A percentile compares a stretch with the other conserved stretches of the same genome.
Conservation (phyloP, 169 alveolate genomes). For the Perkinsus chesapeaki region DNA sequence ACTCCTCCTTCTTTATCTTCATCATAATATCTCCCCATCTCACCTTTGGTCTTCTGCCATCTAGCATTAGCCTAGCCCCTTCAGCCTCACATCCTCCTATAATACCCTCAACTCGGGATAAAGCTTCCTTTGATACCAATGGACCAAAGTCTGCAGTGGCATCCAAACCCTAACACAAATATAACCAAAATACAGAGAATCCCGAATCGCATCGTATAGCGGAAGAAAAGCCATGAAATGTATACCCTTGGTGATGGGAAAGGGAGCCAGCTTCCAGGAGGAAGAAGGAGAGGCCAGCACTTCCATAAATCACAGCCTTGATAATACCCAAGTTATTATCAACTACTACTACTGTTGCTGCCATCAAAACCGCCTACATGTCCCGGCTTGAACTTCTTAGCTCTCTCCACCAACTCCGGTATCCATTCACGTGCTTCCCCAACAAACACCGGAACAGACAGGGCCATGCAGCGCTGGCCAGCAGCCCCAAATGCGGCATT, state of each 20-base stretch:
- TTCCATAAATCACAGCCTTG: too few species aligned
- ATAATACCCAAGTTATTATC: too few species aligned
- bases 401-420: conserved; percentile 56
- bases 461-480: conserved; percentile 80
- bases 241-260: too few species aligned
- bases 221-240: too few species aligned
- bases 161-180: neutral
- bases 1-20: too few species aligned
- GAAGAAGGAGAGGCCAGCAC: conserved; percentile 6
- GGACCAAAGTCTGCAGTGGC: conserved; percentile 17
- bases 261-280: neutral
- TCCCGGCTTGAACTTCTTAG: conserved; percentile 56
- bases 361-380: conserved; percentile 53
- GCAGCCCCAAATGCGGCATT: conserved; percentile 38
- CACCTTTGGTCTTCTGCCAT: conserved; percentile 46
- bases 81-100: conserved; percentile 46
- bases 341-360: too few species aligned
- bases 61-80: conserved; percentile 54
- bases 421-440: conserved; percentile 67
- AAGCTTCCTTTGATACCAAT: conserved; percentile 22
- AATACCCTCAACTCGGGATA: conserved; percentile 38
- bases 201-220: neutral
- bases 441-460: conserved; percentile 61
- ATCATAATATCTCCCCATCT: too few species aligned
- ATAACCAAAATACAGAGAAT: neutral